Base-by-base conservation (phyloP, 2,329 filamentous ascomycete species). In the Clonostachys sp. region DNA sequence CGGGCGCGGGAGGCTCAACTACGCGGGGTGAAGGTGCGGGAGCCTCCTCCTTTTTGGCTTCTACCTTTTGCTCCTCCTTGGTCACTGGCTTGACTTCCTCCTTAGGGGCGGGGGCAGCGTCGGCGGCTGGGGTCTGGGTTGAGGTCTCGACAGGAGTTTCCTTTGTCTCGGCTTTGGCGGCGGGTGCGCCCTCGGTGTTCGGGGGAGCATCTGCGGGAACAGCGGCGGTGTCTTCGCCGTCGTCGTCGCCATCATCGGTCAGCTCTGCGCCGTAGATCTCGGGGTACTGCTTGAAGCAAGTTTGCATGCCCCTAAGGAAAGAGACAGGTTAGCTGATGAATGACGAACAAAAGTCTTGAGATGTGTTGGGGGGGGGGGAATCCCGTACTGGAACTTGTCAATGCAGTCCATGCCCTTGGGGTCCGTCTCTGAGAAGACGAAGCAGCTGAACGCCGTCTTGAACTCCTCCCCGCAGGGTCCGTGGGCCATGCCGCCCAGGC, bases 381-480 rank as follows among this genome's bases (percentile, higher is more conserved):
- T 30, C 24, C 9, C 24, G 42, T 77, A 94, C 90, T 95, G 91
- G 79, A 96, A 96, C 73, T 94, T 95, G 30, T 96, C 91, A 62
- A 96, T 94, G 72, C 91, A 96, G 64, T 96, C 91, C 74, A 96
- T 92, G 45, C 92, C 92, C 82, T 99, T 99, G 35, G 91, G 91
- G 64, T 99, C 94, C 64, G 95, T 89, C 40, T 82, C 84, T 4
- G 89, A 95, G 72, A 86, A 94, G n/a, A 99, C 91, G 61, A 99
- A 99, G 73, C 94, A 99, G 80, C 91, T 96, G 61, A 99, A 99
- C 0, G 94, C 94, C 20, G 85, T 84, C 74, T 86, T 91, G 80
- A 99, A 99, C 61, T 97, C 85, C 64, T 95, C 89, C 43, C 94
- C 94, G 64, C 94, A 99, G 46, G 94, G 94, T 0, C 94, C 94